Evolutionary conservation across 371 early-diverging fungal species (phyloP).

Genomic region (Mucor ambiguus): DNA sequence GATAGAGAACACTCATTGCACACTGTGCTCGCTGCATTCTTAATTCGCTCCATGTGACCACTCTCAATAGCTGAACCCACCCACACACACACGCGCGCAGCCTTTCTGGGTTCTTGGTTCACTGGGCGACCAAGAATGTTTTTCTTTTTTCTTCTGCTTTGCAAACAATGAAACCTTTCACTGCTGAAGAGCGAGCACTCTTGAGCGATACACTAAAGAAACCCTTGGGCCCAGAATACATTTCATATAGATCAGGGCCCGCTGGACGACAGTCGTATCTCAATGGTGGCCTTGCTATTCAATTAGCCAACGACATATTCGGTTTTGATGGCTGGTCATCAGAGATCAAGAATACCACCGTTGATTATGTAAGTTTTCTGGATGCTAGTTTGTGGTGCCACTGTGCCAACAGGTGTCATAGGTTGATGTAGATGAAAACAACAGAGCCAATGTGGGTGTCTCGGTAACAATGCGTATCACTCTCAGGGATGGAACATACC

Average conservation of each 20-base stretch:
- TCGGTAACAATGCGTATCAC: conserved; percentile 88
- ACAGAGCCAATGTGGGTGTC: conserved; percentile 73
- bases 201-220: conserved; percentile 5
- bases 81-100: too few species aligned
- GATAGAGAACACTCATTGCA: neutral
- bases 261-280: conserved; percentile 76
- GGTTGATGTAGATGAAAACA: conserved; percentile 52
- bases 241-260: conserved; percentile 21
- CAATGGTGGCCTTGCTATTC: conserved; percentile 91
- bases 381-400: neutral
- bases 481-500: conserved; percentile 90
- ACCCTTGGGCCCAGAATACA: conserved; percentile 24
- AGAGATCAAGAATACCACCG: conserved; percentile 69
- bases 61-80: neutral
- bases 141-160: neutral
- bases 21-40: neutral
- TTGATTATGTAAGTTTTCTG: conserved; percentile 71
- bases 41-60: neutral
- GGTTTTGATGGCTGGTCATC: conserved; percentile 99
- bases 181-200: conserved; percentile 2
- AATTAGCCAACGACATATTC: conserved; percentile 96
- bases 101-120: neutral
- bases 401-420: neutral
- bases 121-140: neutral
- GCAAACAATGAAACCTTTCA: neutral